These are phyloP conservation scores for Leishmania amazonensis DNA, from an alignment of 208 protist genomes.

Conservation along the genomic window DNA sequence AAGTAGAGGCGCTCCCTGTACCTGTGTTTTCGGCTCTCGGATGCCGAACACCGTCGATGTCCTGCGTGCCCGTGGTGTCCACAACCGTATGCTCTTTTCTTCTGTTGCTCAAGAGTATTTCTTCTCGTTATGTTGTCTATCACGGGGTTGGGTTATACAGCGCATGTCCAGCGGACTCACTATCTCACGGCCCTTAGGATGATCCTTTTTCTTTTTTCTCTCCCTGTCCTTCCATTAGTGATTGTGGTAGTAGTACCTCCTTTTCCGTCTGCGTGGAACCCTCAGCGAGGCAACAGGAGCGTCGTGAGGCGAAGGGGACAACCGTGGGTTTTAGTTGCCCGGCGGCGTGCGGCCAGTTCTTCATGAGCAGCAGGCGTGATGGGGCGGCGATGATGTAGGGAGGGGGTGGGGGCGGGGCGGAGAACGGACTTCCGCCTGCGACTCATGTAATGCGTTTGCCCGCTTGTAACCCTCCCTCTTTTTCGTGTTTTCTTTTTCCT, in stretches of 20 bases:
- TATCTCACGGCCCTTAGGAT: too few relatives aligned
- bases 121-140: too few relatives aligned
- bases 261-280: not conserved
- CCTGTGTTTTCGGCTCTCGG: slow-evolving; percentile 5
- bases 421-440: not conserved
- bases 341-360: not conserved
- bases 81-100: not conserved
- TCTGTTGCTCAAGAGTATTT: not conserved
- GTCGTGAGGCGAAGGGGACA: not conserved
- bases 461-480: not conserved
- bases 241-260: not conserved
- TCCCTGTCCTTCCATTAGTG: not conserved
- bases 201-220: slow-evolving; percentile 8
- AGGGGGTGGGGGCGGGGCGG: not conserved
- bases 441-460: not conserved
- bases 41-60: not conserved
- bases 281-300: not conserved
- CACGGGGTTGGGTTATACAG: not conserved
- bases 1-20: too few relatives aligned
- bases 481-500: not conserved
- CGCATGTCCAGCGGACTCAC: not conserved
- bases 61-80: not conserved
- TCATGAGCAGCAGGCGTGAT: not conserved
- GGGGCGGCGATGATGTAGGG: not conserved
- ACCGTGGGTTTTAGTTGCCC: not conserved